Evolutionary conservation across 2,329 filamentous ascomycete genomes (phyloP), one percentile per base, ranked within the genome.

Genomic region (Fusarium drepaniforme): DNA sequence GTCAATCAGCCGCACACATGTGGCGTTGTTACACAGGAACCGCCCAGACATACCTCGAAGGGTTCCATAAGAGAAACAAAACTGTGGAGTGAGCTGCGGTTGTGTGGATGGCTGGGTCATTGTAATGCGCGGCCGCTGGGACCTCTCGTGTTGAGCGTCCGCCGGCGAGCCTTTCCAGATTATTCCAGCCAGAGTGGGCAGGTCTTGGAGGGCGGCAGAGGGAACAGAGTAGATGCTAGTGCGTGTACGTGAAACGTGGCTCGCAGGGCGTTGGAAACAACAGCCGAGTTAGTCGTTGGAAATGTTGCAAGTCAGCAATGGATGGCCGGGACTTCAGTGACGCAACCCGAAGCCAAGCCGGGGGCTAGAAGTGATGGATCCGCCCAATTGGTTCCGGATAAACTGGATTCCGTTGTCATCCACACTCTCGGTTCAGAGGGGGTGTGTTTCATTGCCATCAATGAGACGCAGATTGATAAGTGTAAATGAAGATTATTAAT

Each of bases 61-160:
- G 21, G 90, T 88, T 57, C 89, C 87, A 64, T 92, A 91, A 15
- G 92, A 92, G 82, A 95, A 96, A 83, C 94, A 97, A 80, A 95
- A 94, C 81, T 94, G 92, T 53, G 92, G 93, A 70, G 90, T 93
- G 72, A 95, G 85, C 35, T 79, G 82, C 63, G 91, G 91, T 67
- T 82, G 81, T 13, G 79, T 67, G n/a, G 85, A 82, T 46, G 85
- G 83, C 70, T 85, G 82, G 53, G 84, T 83, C 88, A 89, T 90
- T 75, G 80, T 86, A 77, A 82, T 80, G 58, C 68, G 77, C 73
- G 79, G 79, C 73, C 75, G 73, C 70, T 80, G 73, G 58, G 77
- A 76, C 68, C 74, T 77, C 74, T 74, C 71, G 66, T 74, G 75
- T 75, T 81, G 81, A 80, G 82, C 82, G 80, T 83, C 83, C 81